Evolutionary conservation across 345 rosid genomes (phyloP).

Genomic region (Raphanus sativus): DNA sequence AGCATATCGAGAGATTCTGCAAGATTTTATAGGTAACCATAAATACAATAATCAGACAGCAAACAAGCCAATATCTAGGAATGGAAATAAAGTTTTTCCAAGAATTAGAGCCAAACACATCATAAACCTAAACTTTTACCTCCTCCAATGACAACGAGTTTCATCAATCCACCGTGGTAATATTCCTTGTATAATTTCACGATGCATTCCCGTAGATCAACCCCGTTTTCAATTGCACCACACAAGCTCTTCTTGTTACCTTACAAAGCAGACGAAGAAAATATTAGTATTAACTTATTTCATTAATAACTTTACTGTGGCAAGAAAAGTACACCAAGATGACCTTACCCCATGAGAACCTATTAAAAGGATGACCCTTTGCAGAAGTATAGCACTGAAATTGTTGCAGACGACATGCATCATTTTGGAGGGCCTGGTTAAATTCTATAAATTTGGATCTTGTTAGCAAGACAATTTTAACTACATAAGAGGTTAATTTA

Average conservation of each 20-base stretch:
- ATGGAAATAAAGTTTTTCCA: background rate
- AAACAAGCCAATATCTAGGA: background rate
- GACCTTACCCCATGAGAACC: constrained; percentile 86
- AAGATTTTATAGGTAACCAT: constrained; percentile 16
- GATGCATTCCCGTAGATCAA: constrained; percentile 76
- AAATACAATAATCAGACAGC: constrained; percentile 13
- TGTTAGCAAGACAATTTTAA: constrained; percentile 18
- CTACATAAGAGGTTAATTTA: background rate
- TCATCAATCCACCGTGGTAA: constrained; percentile 92
- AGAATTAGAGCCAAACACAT: constrained; percentile 11
- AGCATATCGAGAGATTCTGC: constrained; percentile 90
- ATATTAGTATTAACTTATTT: constrained; percentile 2
- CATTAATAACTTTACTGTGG: constrained; percentile 25
- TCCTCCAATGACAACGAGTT: constrained; percentile 95
- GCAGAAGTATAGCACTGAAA: constrained; percentile 84
- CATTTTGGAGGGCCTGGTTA: constrained; percentile 92
- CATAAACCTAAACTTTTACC: constrained; percentile 48
- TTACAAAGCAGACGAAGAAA: constrained; percentile 40
- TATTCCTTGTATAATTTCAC: constrained; percentile 61
- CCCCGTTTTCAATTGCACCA: constrained; percentile 83
- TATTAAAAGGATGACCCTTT: constrained; percentile 69
- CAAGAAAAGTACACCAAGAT: constrained; percentile 19
- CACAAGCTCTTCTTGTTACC: constrained; percentile 92
- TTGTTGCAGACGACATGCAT: constrained; percentile 91
- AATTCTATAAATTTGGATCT: constrained; percentile 55